phyloP scores from a whole-genome alignment of 2,329 filamentous ascomycete species.

The Emergomyces pasteurianus region DNA sequence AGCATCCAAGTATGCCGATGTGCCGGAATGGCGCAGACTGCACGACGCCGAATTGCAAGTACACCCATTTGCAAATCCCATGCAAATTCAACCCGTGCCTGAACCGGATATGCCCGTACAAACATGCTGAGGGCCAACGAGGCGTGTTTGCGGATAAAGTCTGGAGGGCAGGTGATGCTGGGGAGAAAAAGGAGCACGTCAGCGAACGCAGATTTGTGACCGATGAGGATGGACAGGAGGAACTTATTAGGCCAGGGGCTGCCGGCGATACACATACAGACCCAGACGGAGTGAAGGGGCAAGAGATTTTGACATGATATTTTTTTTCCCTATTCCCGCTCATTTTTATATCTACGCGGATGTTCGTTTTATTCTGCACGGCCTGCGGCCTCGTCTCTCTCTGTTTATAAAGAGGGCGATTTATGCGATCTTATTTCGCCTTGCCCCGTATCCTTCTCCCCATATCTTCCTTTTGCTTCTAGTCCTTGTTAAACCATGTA shows the following conservation, averaged over 20 bases:
- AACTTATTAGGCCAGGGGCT: slow-evolving; percentile 53
- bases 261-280: not conserved
- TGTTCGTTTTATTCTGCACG: not conserved
- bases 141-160: slow-evolving; percentile 79
- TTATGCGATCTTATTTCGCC: not conserved
- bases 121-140: slow-evolving; percentile 83
- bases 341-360: not conserved
- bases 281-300: not conserved
- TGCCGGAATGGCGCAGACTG: slow-evolving; percentile 91
- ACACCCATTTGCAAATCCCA: slow-evolving; percentile 70
- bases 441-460: not conserved
- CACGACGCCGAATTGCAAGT: slow-evolving; percentile 69
- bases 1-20: slow-evolving; percentile 72
- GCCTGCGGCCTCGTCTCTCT: not conserved
- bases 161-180: slow-evolving; percentile 56
- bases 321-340: not conserved
- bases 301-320: slow-evolving; percentile 9
- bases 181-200: slow-evolving; percentile 45
- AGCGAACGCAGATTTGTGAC: slow-evolving; percentile 77
- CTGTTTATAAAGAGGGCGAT: not conserved
- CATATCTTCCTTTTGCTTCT: not conserved
- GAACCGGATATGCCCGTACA: slow-evolving; percentile 77
- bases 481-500: not conserved
- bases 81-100: slow-evolving; percentile 90
- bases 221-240: slow-evolving; percentile 53